These are phyloP conservation scores for Lipomyces yarrowii DNA, from an alignment of 1,139 yeast genomes.

Conservation along the genomic window DNA sequence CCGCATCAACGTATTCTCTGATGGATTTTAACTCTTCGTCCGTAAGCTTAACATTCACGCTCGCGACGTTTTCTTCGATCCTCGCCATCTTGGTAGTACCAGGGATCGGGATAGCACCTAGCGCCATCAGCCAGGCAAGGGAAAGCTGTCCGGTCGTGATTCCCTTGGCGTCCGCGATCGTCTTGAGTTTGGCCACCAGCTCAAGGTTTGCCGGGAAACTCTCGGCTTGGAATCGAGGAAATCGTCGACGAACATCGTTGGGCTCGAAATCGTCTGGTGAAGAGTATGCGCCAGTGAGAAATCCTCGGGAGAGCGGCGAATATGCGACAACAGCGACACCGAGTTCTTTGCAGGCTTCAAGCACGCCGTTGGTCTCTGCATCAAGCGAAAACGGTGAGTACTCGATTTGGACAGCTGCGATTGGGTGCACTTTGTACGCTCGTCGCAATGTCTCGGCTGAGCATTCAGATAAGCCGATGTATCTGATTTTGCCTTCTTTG, in stretches of 20 bases:
- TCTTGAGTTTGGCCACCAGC: constrained; percentile 14
- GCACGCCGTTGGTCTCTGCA: constrained; percentile 31
- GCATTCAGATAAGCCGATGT: constrained; percentile 34
- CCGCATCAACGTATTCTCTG: constrained; percentile 22
- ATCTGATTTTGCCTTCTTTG: constrained; percentile 33
- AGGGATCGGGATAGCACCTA: constrained; percentile 25
- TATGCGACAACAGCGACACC: constrained; percentile 33
- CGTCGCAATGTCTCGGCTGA: constrained; percentile 33
- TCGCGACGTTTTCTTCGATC: constrained; percentile 26
- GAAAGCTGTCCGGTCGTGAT: constrained; percentile 24
- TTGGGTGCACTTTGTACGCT: constrained; percentile 34
- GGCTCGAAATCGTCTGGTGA: constrained; percentile 22
- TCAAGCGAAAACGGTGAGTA: constrained; percentile 34
- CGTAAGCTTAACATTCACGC: constrained; percentile 24
- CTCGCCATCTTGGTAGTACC: constrained; percentile 25
- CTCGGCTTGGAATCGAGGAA: constrained; percentile 26
- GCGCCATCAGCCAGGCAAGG: constrained; percentile 26
- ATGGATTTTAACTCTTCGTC: constrained; percentile 25
- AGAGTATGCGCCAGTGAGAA: constrained; percentile 25
- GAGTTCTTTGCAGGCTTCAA: constrained; percentile 32
- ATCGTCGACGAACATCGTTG: constrained; percentile 18
- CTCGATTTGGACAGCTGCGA: constrained; percentile 34
- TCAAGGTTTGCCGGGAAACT: constrained; percentile 21
- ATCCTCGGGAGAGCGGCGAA: constrained; percentile 28
- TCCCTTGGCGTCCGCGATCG: constrained; percentile 22